Base-by-base conservation (phyloP, 352 stramenopile species). In the Phytopythium chamaehyphon region DNA sequence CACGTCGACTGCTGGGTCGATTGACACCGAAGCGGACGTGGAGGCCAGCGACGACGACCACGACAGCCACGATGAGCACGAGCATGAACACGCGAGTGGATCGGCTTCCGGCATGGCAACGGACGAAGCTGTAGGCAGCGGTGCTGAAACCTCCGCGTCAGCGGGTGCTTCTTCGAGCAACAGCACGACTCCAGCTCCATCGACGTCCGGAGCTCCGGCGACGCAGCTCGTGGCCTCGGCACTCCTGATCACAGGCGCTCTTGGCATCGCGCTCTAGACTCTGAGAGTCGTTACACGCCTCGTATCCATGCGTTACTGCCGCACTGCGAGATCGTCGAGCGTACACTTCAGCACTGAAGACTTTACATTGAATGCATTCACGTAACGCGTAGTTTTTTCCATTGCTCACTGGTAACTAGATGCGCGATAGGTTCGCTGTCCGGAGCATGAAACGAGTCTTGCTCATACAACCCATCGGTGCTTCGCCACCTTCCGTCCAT, bases 1-100 rank as follows among this genome's bases (percentile, higher is more conserved):
- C 9, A 33, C 28, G 9, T 57, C 45, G 8, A 37, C 23, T 22
- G 33, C 40, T n/a, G 33, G 22, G 14, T 64, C 45, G 10, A 16
- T 11, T 39, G 38, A 15, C 18, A 19, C 7, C 11, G 16, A 31
- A 9, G 33, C n/a, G 18, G 28, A 40, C 12, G 23, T 52, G 11
- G 46, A 52, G 46, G 31, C 28, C n/a, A 51, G 26, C 31, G 40
- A 53, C 3, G 58, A 51, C 6, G 47, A 56, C 35, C 21, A 51
- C 16, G 47, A 62, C 2, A 22, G 44, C 15, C n/a, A 51, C 42
- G 48, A 51, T 38, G 42, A 48, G 21, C 21, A 48, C 42, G 21
- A 51, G 33, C 42, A 51, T 38, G 42, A 48, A 14, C 21, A 48
- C 42, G 21, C 42, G 22, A 22, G 26, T 2, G 26, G 5, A 8